These are phyloP conservation scores for Boeremia exigua DNA, from an alignment of 2,329 filamentous ascomycete genomes.

Conservation along the genomic window DNA sequence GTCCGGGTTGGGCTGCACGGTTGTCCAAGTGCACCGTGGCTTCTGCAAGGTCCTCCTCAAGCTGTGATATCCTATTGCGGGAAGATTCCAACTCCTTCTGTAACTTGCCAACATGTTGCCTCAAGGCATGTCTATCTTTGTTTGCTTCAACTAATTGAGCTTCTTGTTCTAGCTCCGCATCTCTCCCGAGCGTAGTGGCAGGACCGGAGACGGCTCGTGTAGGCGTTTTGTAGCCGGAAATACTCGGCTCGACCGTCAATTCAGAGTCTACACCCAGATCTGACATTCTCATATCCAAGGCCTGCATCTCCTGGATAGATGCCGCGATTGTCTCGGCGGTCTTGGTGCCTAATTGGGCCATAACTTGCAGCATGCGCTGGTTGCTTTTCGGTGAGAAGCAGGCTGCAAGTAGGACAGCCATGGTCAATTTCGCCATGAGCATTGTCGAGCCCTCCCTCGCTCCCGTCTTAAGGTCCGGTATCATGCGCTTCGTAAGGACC, in stretches of 20 bases:
- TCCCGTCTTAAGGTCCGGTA: conserved; percentile 57
- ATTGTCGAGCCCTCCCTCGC: conserved; percentile 53
- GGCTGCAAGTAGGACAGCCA: conserved; percentile 56
- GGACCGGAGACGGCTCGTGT: conserved; percentile 40
- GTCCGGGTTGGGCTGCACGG: conserved; percentile 45
- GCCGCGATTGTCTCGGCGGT: conserved; percentile 48
- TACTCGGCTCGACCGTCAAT: conserved; percentile 40
- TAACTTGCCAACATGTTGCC: conserved; percentile 49
- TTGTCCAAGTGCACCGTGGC: conserved; percentile 54
- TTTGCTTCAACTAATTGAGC: conserved; percentile 58
- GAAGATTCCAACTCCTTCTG: conserved; percentile 52
- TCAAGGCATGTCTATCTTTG: conserved; percentile 53
- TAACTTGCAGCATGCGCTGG: conserved; percentile 54
- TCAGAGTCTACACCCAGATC: conserved; percentile 45
- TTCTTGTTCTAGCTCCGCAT: conserved; percentile 57
- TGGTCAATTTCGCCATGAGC: conserved; percentile 52
- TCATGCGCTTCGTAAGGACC: conserved; percentile 48
- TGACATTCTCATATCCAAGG: conserved; percentile 44
- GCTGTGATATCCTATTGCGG: conserved; percentile 50
- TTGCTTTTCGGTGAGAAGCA: conserved; percentile 57
- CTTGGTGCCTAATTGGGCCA: conserved; percentile 46
- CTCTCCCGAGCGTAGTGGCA: conserved; percentile 41
- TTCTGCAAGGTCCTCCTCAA: conserved; percentile 57
- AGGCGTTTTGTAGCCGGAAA: conserved; percentile 42
- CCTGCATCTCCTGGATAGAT: conserved; percentile 50